These are phyloP conservation scores for Metschnikowia vanudenii DNA, from an alignment of 805 yeast genomes.

Conservation along the genomic window DNA sequence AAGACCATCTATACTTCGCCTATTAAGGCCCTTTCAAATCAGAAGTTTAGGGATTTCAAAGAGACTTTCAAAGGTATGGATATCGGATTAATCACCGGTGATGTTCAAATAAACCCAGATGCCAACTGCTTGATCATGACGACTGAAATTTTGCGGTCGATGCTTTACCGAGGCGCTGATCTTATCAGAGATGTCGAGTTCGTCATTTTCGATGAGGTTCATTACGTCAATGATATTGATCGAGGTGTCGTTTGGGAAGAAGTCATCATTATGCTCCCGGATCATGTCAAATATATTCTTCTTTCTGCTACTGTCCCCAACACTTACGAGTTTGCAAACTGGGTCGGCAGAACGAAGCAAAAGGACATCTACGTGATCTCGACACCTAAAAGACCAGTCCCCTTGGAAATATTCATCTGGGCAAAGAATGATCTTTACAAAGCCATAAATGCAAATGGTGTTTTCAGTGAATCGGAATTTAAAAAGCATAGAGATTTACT, in stretches of 20 bases:
- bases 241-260: slow-evolving; percentile 99
- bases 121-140: slow-evolving; percentile 97
- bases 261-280: slow-evolving; percentile 96
- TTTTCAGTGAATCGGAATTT: slow-evolving; percentile 65
- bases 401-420: slow-evolving; percentile 83
- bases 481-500: slow-evolving; percentile 55
- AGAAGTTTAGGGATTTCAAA: slow-evolving; percentile 84
- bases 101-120: slow-evolving; percentile 95
- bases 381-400: slow-evolving; percentile 95
- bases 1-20: slow-evolving; percentile 97
- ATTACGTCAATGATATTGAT: slow-evolving; percentile 93
- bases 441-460: slow-evolving; percentile 70
- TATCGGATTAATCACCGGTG: slow-evolving; percentile 95
- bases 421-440: slow-evolving; percentile 73
- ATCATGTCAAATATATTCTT: slow-evolving; percentile 87
- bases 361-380: slow-evolving; percentile 95
- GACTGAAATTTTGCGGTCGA: slow-evolving; percentile 90
- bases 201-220: slow-evolving; percentile 97
- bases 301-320: slow-evolving; percentile 98
- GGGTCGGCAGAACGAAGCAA: slow-evolving; percentile 97
- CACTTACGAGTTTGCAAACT: slow-evolving; percentile 93
- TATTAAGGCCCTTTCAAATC: slow-evolving; percentile 85
- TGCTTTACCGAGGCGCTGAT: slow-evolving; percentile 97
- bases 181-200: slow-evolving; percentile 94
- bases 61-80: slow-evolving; percentile 77